Evolutionary conservation across 1,284 basidiomycete species (phyloP).

Genomic region (Pseudozyma sp.): DNA sequence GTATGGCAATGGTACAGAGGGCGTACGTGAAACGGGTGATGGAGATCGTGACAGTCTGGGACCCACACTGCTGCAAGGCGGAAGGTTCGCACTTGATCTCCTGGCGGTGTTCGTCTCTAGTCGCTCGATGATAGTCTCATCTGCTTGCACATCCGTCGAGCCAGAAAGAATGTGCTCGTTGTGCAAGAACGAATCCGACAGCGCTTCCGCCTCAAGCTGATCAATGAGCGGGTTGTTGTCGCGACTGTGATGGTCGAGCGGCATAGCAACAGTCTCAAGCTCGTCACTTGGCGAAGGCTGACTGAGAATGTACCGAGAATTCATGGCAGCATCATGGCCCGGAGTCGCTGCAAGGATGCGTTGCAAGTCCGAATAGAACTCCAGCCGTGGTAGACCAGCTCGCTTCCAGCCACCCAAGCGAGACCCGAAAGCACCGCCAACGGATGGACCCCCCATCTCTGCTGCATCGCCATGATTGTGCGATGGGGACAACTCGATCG

Average conservation of each 20-base stretch:
- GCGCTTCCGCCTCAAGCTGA: constrained; percentile 37
- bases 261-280: constrained; percentile 39
- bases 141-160: not conserved
- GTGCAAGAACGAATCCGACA: constrained; percentile 23
- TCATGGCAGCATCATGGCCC: constrained; percentile 38
- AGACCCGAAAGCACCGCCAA: constrained; percentile 37
- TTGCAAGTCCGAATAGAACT: constrained; percentile 51
- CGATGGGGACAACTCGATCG: constrained; percentile 41
- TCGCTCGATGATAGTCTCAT: not conserved
- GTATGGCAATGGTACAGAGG: constrained; percentile 34
- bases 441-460: constrained; percentile 32
- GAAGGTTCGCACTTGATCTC: constrained; percentile 1
- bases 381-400: constrained; percentile 43
- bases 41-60: constrained; percentile 12
- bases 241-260: constrained; percentile 19
- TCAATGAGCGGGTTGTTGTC: constrained; percentile 28
- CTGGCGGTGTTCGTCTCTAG: not conserved
- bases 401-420: constrained; percentile 42
- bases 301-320: constrained; percentile 30
- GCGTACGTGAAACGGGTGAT: constrained; percentile 12
- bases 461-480: constrained; percentile 41
- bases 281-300: constrained; percentile 13
- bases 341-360: constrained; percentile 34
- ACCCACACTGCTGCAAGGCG: not conserved
- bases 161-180: constrained; percentile 23